Evolutionary conservation across 257 asterid species (phyloP).

Genomic region (Voacanga thouarsii): DNA sequence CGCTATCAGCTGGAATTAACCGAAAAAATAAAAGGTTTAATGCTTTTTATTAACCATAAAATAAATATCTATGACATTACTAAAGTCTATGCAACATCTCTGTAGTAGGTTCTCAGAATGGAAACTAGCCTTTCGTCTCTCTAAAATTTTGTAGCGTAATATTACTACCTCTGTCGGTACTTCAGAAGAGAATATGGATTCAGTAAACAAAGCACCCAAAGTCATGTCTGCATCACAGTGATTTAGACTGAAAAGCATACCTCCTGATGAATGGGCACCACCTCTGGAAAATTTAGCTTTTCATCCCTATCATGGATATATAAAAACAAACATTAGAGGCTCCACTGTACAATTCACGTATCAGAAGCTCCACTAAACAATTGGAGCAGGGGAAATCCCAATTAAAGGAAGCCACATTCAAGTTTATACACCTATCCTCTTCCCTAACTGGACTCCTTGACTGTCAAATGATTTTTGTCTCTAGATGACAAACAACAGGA

Average conservation of each 20-base stretch:
- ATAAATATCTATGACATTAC: not conserved
- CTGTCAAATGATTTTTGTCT: not conserved
- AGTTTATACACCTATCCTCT: not conserved
- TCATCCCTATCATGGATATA: slow-evolving; percentile 54
- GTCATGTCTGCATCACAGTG: not conserved
- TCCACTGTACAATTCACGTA: not conserved
- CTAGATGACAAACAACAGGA: not conserved
- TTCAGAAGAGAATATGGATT: not conserved
- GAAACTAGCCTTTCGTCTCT: not conserved
- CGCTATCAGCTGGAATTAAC: slow-evolving; percentile 41
- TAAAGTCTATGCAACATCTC: not conserved
- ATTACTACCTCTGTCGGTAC: not conserved
- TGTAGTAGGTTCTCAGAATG: not conserved
- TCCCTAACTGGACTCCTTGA: not conserved
- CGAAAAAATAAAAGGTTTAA: not conserved
- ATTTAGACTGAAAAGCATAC: slow-evolving; percentile 30
- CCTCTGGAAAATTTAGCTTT: slow-evolving; percentile 65
- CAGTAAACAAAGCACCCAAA: not conserved
- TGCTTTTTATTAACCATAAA: not conserved
- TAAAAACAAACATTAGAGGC: slow-evolving; percentile 11
- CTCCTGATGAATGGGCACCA: slow-evolving; percentile 59
- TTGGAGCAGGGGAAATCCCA: not conserved
- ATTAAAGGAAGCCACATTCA: slow-evolving; percentile 1
- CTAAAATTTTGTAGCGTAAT: not conserved
- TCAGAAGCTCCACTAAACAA: slow-evolving; percentile 2